phyloP scores from a whole-genome alignment of 208 protist species.

The Wallacemonas sp. region DNA sequence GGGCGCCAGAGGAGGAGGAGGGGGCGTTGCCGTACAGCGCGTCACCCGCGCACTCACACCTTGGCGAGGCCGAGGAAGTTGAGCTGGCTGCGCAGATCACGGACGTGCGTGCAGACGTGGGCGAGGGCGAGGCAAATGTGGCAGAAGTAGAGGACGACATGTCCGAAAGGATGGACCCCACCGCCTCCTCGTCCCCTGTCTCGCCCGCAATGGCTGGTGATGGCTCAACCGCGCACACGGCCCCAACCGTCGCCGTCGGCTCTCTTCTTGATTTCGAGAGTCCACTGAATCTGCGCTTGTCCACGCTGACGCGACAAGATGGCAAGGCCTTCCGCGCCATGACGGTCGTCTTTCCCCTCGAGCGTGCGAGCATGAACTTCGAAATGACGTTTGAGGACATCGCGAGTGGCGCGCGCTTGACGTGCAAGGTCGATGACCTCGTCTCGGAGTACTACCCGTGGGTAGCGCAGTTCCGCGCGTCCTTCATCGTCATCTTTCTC shows the following conservation, averaged over 20 bases:
- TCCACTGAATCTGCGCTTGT: constrained; percentile 83
- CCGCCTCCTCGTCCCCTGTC: not conserved
- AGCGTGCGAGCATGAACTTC: constrained; percentile 67
- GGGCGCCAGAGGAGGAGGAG: not conserved
- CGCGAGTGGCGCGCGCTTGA: constrained; percentile 61
- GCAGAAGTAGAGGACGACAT: constrained; percentile 5
- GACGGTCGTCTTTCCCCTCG: constrained; percentile 58
- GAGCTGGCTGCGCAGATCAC: constrained; percentile 42
- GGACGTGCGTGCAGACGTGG: not conserved
- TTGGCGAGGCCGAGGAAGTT: constrained; percentile 47
- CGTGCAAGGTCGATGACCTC: constrained; percentile 70
- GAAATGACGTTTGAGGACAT: constrained; percentile 83
- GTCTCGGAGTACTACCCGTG: constrained; percentile 71
- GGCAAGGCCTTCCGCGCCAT: constrained; percentile 86
- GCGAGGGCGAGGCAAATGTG: too few species aligned
- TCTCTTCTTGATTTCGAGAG: constrained; percentile 75
- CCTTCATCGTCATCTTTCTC: constrained; percentile 81
- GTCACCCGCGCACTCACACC: not conserved
- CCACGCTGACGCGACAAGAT: constrained; percentile 77
- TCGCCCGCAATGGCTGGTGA: too few species aligned
- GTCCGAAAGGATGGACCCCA: not conserved
- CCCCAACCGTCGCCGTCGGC: constrained; percentile 26
- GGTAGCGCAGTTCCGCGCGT: constrained; percentile 71
- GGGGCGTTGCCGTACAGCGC: not conserved
- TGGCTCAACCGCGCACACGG: too few species aligned